Conservation (phyloP, 2,329 filamentous ascomycete species). For the Immersiporthe knoxdaviesiana region DNA sequence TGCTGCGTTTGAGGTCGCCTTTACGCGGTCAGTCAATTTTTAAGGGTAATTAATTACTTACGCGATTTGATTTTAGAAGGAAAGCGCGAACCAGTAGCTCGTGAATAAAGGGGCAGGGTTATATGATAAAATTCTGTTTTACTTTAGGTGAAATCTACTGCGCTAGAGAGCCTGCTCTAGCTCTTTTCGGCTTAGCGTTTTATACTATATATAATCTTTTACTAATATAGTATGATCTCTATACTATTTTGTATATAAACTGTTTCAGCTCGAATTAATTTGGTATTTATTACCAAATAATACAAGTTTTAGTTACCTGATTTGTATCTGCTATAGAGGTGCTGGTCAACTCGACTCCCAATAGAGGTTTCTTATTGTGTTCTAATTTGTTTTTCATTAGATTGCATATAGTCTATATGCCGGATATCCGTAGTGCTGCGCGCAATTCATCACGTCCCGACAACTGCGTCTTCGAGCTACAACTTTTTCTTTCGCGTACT, state of each 20-base stretch:
- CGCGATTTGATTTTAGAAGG: not conserved
- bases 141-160: not conserved
- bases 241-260: no score
- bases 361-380: no score
- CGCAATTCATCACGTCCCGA: not conserved
- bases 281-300: no score
- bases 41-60: not conserved
- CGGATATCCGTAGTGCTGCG: not conserved
- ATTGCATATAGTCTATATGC: not conserved
- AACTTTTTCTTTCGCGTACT: not conserved
- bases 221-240: no score
- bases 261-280: no score
- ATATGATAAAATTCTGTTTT: not conserved
- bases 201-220: not conserved
- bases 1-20: not conserved
- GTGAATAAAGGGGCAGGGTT: not conserved
- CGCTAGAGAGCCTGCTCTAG: not conserved
- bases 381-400: not conserved
- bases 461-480: no score
- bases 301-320: no score
- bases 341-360: no score
- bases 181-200: not conserved
- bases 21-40: not conserved
- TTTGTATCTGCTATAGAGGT: no score
- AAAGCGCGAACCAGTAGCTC: not conserved